These are phyloP conservation scores for Primulina huaijiensis DNA, from an alignment of 257 asterid species.

Conservation along the genomic window DNA sequence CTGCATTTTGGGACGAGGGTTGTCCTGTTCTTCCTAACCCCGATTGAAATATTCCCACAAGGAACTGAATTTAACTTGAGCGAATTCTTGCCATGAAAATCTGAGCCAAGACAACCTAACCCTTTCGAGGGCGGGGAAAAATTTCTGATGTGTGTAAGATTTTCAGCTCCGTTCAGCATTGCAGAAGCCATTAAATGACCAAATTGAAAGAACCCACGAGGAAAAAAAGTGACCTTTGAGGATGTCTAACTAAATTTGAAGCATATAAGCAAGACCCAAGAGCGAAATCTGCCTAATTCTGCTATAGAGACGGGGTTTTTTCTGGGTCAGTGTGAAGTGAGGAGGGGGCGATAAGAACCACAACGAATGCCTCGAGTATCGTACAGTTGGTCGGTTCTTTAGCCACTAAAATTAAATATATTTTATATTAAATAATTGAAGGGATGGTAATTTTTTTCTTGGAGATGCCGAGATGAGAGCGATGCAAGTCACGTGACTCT, in stretches of 20 bases:
- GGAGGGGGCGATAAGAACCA: background rate
- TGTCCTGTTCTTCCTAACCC: conserved; percentile 24
- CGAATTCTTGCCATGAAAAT: conserved; percentile 41
- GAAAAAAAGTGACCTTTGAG: conserved; percentile 9
- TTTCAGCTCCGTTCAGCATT: conserved; percentile 65
- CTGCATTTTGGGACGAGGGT: conserved; percentile 62
- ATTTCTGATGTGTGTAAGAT: conserved; percentile 36
- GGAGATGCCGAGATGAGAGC: background rate
- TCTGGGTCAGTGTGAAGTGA: background rate
- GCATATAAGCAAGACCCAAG: background rate
- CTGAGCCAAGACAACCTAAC: conserved; percentile 43
- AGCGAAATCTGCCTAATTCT: background rate
- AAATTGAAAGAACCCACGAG: conserved; percentile 12
- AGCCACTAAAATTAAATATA: background rate
- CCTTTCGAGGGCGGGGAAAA: conserved; percentile 45
- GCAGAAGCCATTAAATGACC: conserved; percentile 54
- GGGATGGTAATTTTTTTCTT: background rate
- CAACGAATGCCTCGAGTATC: background rate
- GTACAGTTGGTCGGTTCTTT: background rate
- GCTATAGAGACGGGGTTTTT: background rate
- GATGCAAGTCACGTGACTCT: too few species aligned
- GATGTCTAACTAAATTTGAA: background rate
- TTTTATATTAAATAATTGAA: too few species aligned
- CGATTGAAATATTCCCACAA: conserved; percentile 32
- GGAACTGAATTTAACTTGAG: conserved; percentile 39